phyloP scores from a whole-genome alignment of 1,139 yeast species.

The Lodderomyces elongisporus region DNA sequence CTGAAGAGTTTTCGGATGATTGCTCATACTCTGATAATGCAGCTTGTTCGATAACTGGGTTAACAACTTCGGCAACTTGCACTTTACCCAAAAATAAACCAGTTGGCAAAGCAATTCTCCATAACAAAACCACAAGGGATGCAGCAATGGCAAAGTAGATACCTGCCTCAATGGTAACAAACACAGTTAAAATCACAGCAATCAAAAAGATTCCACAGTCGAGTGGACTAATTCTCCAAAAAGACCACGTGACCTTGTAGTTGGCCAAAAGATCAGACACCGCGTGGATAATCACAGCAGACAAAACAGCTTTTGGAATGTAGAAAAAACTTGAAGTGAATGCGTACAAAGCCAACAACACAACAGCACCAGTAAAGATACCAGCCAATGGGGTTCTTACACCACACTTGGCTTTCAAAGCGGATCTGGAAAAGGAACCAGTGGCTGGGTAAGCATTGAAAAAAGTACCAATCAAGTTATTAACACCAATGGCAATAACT shows the following conservation, averaged over 20 bases:
- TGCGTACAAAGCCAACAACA: slow-evolving; percentile 77
- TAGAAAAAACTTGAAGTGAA: slow-evolving; percentile 79
- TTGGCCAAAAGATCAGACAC: slow-evolving; percentile 81
- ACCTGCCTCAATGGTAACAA: slow-evolving; percentile 80
- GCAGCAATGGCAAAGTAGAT: slow-evolving; percentile 88
- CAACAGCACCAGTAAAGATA: slow-evolving; percentile 84
- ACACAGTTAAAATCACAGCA: slow-evolving; percentile 76
- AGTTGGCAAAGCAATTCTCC: slow-evolving; percentile 73
- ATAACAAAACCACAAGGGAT: slow-evolving; percentile 67
- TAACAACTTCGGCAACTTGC: slow-evolving; percentile 61
- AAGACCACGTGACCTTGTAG: slow-evolving; percentile 64
- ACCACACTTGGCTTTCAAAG: slow-evolving; percentile 91
- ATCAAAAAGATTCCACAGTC: slow-evolving; percentile 73
- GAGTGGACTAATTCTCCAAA: slow-evolving; percentile 72
- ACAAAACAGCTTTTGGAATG: slow-evolving; percentile 84
- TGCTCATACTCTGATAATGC: not conserved
- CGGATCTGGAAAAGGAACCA: slow-evolving; percentile 93
- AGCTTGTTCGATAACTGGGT: slow-evolving; percentile 39
- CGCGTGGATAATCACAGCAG: slow-evolving; percentile 93
- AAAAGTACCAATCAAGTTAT: slow-evolving; percentile 85
- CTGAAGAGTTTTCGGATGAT: slow-evolving; percentile 12
- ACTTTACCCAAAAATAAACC: slow-evolving; percentile 83
- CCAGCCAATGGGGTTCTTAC: slow-evolving; percentile 95
- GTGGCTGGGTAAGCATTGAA: slow-evolving; percentile 95
- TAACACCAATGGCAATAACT: slow-evolving; percentile 88